A percentile compares a stretch with the other conserved stretches of the same genome.
phyloP scores from a whole-genome alignment of 1,284 basidiomycete species.

The Mixia osmundae region DNA sequence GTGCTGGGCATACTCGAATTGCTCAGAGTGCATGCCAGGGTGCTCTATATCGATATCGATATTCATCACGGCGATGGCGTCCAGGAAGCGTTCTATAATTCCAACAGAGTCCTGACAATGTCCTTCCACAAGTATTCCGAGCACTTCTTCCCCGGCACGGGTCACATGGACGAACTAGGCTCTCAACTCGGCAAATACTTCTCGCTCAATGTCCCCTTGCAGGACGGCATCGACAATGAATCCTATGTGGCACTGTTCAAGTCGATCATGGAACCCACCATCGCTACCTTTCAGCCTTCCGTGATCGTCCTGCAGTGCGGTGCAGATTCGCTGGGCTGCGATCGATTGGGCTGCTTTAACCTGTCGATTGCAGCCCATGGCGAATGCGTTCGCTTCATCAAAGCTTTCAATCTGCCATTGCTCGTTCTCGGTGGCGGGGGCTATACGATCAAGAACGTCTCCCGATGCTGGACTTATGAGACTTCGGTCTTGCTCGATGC shows the following conservation, averaged over 20 bases:
- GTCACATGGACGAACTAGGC: slow-evolving; percentile 66
- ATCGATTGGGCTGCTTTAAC: slow-evolving; percentile 90
- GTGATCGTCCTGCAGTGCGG: slow-evolving; percentile 93
- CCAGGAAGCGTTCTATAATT: slow-evolving; percentile 91
- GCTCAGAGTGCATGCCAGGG: slow-evolving; percentile 38
- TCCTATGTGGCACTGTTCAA: slow-evolving; percentile 92
- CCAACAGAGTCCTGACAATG: slow-evolving; percentile 91
- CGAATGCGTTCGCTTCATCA: slow-evolving; percentile 89
- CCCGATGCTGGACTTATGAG: slow-evolving; percentile 97
- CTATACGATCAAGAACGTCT: slow-evolving; percentile 69
- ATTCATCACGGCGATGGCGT: slow-evolving; percentile 95
- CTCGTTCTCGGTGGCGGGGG: slow-evolving; percentile 85
- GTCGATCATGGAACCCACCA: slow-evolving; percentile 80
- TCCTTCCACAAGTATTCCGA: slow-evolving; percentile 84
- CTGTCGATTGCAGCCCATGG: slow-evolving; percentile 97
- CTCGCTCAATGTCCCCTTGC: slow-evolving; percentile 78
- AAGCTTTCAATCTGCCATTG: slow-evolving; percentile 70
- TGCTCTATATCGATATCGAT: slow-evolving; percentile 89
- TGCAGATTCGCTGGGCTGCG: slow-evolving; percentile 84
- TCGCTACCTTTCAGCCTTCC: slow-evolving; percentile 66
- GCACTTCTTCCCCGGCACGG: slow-evolving; percentile 80
- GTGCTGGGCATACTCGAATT: slow-evolving; percentile 82
- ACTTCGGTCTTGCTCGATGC: slow-evolving; percentile 71
- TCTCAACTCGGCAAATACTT: slow-evolving; percentile 84
- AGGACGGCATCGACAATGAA: slow-evolving; percentile 91